Evolutionary conservation across 495 filamentous ascomycete species (phyloP).

Genomic region (Tricharina praecox): DNA sequence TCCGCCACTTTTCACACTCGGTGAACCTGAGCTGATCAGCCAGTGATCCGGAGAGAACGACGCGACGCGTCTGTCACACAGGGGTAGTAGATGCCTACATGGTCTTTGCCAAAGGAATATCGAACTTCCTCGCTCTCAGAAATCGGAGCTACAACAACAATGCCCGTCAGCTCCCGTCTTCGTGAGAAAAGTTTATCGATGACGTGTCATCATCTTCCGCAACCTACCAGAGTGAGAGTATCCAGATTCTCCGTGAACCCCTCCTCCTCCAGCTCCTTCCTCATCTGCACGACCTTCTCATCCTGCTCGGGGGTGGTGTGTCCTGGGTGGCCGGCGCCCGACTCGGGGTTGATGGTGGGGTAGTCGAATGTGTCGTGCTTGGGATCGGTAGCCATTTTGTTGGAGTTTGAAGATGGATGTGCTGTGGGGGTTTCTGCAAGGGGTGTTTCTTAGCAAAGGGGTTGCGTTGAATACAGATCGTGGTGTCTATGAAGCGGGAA

Average conservation of each 20-base stretch:
- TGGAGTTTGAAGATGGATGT: background rate
- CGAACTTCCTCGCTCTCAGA: constrained; percentile 83
- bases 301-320: constrained; percentile 74
- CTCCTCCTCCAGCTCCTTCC: constrained; percentile 61
- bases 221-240: too few relatives aligned
- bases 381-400: constrained; percentile 1
- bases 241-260: constrained; percentile 75
- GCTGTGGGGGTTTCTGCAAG: too few relatives aligned
- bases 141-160: constrained; percentile 75
- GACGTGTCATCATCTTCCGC: too few relatives aligned
- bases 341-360: constrained; percentile 55
- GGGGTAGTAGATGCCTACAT: constrained; percentile 10
- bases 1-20: constrained; percentile 76
- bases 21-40: constrained; percentile 79
- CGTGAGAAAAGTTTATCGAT: too few relatives aligned
- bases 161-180: too few relatives aligned
- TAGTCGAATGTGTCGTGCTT: constrained; percentile 94
- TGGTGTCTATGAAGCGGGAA: too few relatives aligned
- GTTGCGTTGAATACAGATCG: too few relatives aligned
- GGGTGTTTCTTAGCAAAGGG: too few relatives aligned
- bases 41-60: too few relatives aligned
- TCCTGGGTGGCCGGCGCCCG: constrained; percentile 64
- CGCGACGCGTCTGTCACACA: too few relatives aligned
- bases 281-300: constrained; percentile 71
- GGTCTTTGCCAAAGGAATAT: constrained; percentile 57